Conservation (phyloP, 257 asterid species). For the Nicotiana tomentosiformis region DNA sequence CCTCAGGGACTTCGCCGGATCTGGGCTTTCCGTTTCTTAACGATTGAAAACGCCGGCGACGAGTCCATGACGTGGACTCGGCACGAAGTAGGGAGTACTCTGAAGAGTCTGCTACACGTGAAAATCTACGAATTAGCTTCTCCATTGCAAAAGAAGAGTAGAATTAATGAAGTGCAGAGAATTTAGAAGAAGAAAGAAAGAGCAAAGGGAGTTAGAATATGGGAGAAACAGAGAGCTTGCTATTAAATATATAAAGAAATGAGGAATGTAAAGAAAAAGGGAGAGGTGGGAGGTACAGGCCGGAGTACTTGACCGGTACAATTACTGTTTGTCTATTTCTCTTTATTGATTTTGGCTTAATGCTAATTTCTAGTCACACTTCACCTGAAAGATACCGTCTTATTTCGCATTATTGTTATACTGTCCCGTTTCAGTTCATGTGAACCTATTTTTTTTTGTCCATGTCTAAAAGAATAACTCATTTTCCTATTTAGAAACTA, state of each 20-base stretch:
- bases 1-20: conserved; percentile 51
- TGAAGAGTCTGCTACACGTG: conserved; percentile 66
- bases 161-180: neutral
- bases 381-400: no score
- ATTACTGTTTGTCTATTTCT: neutral
- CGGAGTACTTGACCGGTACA: conserved; percentile 4
- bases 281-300: neutral
- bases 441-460: no score
- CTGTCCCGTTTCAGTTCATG: no score
- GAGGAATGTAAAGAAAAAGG: neutral
- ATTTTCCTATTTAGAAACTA: no score
- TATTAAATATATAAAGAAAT: neutral
- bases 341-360: neutral
- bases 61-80: conserved; percentile 24
- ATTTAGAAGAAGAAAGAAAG: neutral
- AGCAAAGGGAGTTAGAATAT: neutral
- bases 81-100: conserved; percentile 41
- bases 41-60: conserved; percentile 14
- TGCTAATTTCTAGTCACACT: no score
- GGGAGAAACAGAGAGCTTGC: neutral
- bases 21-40: conserved; percentile 13
- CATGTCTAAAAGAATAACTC: no score
- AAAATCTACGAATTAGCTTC: conserved; percentile 51
- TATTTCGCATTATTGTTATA: neutral
- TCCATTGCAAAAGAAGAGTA: conserved; percentile 29